Conservation (phyloP, 2,329 filamentous ascomycete species). For the Elsinoe arachidis region DNA sequence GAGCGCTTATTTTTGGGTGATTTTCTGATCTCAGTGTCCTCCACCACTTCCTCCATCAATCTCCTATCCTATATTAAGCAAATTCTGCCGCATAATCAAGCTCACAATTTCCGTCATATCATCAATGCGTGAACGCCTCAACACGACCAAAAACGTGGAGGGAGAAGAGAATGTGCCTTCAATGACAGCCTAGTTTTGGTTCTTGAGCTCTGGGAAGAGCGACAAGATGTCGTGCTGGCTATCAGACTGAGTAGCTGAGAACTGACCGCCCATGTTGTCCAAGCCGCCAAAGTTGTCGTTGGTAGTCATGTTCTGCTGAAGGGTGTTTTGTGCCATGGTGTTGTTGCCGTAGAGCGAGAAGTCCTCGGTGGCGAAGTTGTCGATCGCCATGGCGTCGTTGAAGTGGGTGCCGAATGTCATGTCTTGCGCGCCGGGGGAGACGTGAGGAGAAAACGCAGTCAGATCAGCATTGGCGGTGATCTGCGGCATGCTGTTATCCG, state of each 20-base stretch:
- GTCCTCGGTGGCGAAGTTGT: slow-evolving; percentile 57
- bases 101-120: slow-evolving; percentile 14
- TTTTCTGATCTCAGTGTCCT: slow-evolving; percentile 6
- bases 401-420: slow-evolving; percentile 51
- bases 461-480: slow-evolving; percentile 2
- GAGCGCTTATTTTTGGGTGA: background rate
- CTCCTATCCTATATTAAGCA: slow-evolving; percentile 7
- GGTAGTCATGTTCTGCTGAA: background rate
- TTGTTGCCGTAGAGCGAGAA: slow-evolving; percentile 52
- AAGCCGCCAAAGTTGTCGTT: slow-evolving; percentile 19
- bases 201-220: slow-evolving; percentile 22
- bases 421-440: slow-evolving; percentile 62
- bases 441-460: slow-evolving; percentile 40
- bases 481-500: background rate
- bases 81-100: background rate
- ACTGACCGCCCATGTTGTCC: slow-evolving; percentile 31
- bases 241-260: slow-evolving; percentile 18
- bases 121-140: slow-evolving; percentile 13
- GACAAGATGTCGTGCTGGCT: slow-evolving; percentile 22
- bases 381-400: slow-evolving; percentile 46
- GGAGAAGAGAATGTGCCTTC: slow-evolving; percentile 4
- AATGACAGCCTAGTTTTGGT: slow-evolving; percentile 5
- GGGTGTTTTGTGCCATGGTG: background rate
- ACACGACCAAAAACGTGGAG: no score
- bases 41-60: background rate